Conservation (phyloP, 1,284 basidiomycete species). For the Fomitopsis betulina region DNA sequence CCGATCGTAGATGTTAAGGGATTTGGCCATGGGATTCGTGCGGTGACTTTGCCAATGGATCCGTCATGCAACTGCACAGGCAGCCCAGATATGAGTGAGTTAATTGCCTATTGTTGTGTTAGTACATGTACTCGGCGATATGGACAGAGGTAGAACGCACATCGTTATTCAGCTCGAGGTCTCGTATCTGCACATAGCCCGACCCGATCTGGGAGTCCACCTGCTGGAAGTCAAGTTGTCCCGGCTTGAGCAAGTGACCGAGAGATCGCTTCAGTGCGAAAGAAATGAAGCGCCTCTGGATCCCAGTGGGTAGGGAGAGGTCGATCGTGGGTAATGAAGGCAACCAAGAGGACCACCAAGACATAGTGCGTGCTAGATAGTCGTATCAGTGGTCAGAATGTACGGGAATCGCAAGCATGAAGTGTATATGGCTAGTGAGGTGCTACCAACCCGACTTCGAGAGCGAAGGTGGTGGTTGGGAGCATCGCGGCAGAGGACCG, state of each 20-base stretch:
- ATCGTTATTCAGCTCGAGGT: constrained; percentile 74
- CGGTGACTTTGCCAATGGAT: constrained; percentile 67
- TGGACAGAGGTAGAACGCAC: constrained; percentile 38
- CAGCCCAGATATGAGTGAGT: constrained; percentile 60
- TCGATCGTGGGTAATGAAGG: constrained; percentile 55
- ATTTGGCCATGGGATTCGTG: constrained; percentile 74
- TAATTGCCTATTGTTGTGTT: constrained; percentile 63
- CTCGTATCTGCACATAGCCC: constrained; percentile 82
- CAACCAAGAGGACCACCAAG: constrained; percentile 51
- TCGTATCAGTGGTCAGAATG: background rate
- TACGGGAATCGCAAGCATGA: background rate
- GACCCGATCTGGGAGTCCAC: constrained; percentile 91
- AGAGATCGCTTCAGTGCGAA: constrained; percentile 83
- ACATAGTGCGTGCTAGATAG: constrained; percentile 19
- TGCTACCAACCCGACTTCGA: background rate
- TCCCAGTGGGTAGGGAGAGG: constrained; percentile 72
- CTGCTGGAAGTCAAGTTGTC: constrained; percentile 82
- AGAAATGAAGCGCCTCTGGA: constrained; percentile 88
- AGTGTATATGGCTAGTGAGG: background rate
- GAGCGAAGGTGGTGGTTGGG: background rate
- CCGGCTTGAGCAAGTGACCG: constrained; percentile 83
- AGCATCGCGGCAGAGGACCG: background rate
- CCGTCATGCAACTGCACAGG: constrained; percentile 73
- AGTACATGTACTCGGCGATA: background rate
- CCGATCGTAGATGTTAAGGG: constrained; percentile 69